These are phyloP conservation scores for Actinidia chinensis DNA, from an alignment of 179 eudicot genomes.

Conservation along the genomic window DNA sequence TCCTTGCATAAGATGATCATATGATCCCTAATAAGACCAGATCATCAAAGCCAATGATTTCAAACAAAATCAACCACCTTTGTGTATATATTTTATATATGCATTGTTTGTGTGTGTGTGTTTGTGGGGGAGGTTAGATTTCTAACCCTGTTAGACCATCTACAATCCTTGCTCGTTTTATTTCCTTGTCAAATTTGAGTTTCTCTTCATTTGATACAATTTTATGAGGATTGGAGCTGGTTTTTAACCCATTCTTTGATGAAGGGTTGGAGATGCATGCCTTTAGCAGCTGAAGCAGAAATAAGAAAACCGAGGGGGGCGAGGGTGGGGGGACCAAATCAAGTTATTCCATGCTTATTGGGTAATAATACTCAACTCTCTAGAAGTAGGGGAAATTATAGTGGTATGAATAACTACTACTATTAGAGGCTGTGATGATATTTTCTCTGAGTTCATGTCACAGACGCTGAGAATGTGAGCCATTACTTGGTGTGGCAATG, in stretches of 20 bases:
- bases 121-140: too few species aligned
- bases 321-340: too few species aligned
- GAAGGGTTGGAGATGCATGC: too few species aligned
- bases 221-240: too few species aligned
- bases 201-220: too few species aligned
- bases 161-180: too few species aligned
- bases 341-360: not conserved
- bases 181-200: too few species aligned
- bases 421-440: not conserved
- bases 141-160: too few species aligned
- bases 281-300: too few species aligned
- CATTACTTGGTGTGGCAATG: not conserved
- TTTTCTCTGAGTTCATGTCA: not conserved
- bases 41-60: constrained; percentile 20
- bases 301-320: too few species aligned
- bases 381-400: not conserved
- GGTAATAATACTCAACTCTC: not conserved
- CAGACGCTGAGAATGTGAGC: not conserved
- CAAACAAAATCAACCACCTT: constrained; percentile 1
- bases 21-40: not conserved
- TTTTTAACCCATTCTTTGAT: too few species aligned
- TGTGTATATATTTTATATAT: not conserved
- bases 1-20: not conserved
- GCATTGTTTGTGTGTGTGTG: not conserved
- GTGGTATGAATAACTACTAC: not conserved